These are phyloP conservation scores for Casuarina glauca DNA, from an alignment of 306 rosid species.

Conservation along the genomic window DNA sequence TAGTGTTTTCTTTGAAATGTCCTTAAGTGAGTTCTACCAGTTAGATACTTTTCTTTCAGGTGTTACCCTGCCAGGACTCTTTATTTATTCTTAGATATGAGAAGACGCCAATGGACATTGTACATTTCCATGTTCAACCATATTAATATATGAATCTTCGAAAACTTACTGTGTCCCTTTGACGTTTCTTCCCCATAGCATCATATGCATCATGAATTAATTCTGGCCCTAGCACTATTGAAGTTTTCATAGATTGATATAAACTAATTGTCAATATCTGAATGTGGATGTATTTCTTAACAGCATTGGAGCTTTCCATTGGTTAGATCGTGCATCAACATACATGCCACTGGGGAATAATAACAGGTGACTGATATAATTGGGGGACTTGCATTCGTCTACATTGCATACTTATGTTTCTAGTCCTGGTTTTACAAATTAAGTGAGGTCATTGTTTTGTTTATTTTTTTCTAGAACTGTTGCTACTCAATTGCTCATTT, in stretches of 20 bases:
- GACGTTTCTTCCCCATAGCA: slow-evolving; percentile 15
- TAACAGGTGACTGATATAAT: slow-evolving; percentile 47
- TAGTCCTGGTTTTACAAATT: neutral
- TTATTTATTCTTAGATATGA: neutral
- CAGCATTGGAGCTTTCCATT: slow-evolving; percentile 95
- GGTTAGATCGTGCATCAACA: slow-evolving; percentile 83
- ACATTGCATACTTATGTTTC: neutral
- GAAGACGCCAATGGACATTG: neutral
- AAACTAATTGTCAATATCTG: slow-evolving; percentile 25
- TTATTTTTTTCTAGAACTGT: neutral
- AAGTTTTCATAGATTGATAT: slow-evolving; percentile 2
- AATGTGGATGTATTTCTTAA: slow-evolving; percentile 25
- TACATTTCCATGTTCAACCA: neutral
- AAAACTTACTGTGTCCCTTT: neutral
- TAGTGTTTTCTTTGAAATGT: neutral
- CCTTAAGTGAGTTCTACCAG: neutral
- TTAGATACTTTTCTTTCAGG: neutral
- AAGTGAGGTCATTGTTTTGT: neutral
- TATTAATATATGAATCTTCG: neutral
- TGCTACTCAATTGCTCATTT: neutral
- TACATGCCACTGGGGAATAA: slow-evolving; percentile 49
- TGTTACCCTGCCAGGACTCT: neutral
- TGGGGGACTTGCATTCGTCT: neutral
- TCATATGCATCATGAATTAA: slow-evolving; percentile 7
- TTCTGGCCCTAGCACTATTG: neutral